Percentiles rank a stretch among this genome's conserved stretches.
Conservation (phyloP, 164 flowering plant genomes). For the Piper betle region DNA sequence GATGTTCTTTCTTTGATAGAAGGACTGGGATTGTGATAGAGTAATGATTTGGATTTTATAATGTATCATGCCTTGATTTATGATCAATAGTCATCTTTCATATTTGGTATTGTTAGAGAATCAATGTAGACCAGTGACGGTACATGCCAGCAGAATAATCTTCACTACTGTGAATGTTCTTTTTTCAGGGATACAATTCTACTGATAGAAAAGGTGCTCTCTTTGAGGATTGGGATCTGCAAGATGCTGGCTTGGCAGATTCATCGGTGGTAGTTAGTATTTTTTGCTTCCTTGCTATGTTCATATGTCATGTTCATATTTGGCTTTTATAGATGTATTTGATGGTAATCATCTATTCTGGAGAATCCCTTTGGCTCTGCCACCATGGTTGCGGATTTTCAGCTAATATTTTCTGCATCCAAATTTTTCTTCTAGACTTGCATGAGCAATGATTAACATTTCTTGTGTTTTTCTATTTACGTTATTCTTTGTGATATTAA, state of each 20-base stretch:
- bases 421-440: neutral
- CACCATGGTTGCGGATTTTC: neutral
- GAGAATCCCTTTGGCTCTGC: neutral
- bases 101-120: too few species aligned
- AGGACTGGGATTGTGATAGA: too few species aligned
- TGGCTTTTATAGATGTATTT: too few species aligned
- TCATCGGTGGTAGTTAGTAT: slow-evolving; percentile 47
- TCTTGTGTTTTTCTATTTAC: neutral
- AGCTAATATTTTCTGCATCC: neutral
- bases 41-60: too few species aligned
- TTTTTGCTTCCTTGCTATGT: neutral
- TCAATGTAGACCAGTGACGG: too few species aligned
- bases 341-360: neutral
- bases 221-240: slow-evolving; percentile 91
- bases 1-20: too few species aligned
- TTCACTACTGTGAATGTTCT: slow-evolving; percentile 4
- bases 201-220: slow-evolving; percentile 47
- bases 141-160: too few species aligned
- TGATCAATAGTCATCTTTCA: too few species aligned
- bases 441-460: neutral
- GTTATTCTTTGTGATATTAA: slow-evolving; percentile 1
- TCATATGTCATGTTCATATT: neutral
- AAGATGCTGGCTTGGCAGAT: slow-evolving; percentile 55
- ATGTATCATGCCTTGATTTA: too few species aligned
- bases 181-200: slow-evolving; percentile 73